These are phyloP conservation scores for Globisporangium recalcitrans DNA, from an alignment of 352 stramenopile species.

Conservation along the genomic window DNA sequence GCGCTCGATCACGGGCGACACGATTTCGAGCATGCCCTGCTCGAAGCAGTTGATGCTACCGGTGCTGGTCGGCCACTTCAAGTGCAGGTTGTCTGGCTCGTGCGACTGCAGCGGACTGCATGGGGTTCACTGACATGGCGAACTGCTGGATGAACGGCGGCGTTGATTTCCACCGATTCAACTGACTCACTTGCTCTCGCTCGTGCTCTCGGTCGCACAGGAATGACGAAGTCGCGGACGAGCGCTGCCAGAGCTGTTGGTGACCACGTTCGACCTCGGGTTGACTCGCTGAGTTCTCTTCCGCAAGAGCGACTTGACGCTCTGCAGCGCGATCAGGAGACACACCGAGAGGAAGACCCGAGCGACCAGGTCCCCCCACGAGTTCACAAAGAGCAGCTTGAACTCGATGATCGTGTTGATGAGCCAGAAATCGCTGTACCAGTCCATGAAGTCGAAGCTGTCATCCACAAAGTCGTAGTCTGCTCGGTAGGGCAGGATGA, in stretches of 20 bases:
- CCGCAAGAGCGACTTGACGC: conserved; percentile 26
- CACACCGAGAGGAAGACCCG: conserved; percentile 34
- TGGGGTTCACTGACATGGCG: neutral
- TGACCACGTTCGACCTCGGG: neutral
- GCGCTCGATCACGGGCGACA: conserved; percentile 16
- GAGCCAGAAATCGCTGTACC: conserved; percentile 26
- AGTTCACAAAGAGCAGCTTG: conserved; percentile 25
- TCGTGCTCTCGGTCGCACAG: neutral
- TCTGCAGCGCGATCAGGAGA: conserved; percentile 26
- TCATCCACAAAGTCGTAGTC: conserved; percentile 3
- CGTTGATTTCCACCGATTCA: neutral
- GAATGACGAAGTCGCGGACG: neutral
- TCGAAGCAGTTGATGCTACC: conserved; percentile 16
- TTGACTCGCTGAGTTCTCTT: neutral
- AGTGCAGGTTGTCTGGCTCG: conserved; percentile 26
- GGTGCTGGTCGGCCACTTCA: conserved; percentile 18
- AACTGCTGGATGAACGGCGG: conserved; percentile 1
- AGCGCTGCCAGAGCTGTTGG: neutral
- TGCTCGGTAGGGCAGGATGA: conserved; percentile 13
- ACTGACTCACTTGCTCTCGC: neutral
- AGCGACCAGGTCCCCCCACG: conserved; percentile 28
- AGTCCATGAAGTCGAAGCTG: conserved; percentile 11
- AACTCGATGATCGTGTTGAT: conserved; percentile 23
- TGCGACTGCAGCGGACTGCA: neutral
- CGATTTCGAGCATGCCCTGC: conserved; percentile 14